phyloP scores from a whole-genome alignment of 305 asterid genomes.

The Fraxinus albicans region DNA sequence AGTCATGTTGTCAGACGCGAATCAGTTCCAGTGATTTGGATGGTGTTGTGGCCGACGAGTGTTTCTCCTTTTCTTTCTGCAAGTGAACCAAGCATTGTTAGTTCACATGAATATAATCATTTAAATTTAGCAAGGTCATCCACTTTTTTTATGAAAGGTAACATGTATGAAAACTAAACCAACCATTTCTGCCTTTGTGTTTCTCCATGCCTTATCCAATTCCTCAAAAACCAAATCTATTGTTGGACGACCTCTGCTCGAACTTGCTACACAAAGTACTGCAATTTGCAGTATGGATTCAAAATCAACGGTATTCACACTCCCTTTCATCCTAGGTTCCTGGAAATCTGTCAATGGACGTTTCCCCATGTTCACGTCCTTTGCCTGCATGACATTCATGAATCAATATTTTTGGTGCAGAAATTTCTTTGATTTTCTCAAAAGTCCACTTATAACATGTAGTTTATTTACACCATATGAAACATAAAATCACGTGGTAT shows the following conservation, averaged over 20 bases:
- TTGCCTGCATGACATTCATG: constrained; percentile 58
- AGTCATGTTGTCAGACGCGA: constrained; percentile 10
- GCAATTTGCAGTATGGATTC: constrained; percentile 79
- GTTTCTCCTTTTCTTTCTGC: constrained; percentile 39
- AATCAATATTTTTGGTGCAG: background rate
- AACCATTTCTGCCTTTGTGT: constrained; percentile 51
- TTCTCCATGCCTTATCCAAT: constrained; percentile 65
- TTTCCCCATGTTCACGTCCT: constrained; percentile 68
- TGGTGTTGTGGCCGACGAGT: constrained; percentile 25
- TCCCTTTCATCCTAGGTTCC: constrained; percentile 53
- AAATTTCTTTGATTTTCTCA: background rate
- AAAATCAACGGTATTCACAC: constrained; percentile 56
- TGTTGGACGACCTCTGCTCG: constrained; percentile 78
- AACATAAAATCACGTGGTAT: background rate
- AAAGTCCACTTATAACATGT: background rate
- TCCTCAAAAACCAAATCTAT: constrained; percentile 61
- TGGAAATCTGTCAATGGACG: constrained; percentile 67
- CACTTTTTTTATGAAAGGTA: background rate
- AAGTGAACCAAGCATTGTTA: constrained; percentile 3
- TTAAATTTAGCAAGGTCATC: background rate
- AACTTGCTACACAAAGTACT: constrained; percentile 67
- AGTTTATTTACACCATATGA: background rate
- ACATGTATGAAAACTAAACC: background rate
- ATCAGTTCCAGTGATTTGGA: constrained; percentile 27
- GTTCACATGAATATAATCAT: background rate